A percentile compares a stretch with the other conserved stretches of the same genome.
Evolutionary conservation across 805 yeast genomes (phyloP).

Genomic region (Starmerella kuoi): DNA sequence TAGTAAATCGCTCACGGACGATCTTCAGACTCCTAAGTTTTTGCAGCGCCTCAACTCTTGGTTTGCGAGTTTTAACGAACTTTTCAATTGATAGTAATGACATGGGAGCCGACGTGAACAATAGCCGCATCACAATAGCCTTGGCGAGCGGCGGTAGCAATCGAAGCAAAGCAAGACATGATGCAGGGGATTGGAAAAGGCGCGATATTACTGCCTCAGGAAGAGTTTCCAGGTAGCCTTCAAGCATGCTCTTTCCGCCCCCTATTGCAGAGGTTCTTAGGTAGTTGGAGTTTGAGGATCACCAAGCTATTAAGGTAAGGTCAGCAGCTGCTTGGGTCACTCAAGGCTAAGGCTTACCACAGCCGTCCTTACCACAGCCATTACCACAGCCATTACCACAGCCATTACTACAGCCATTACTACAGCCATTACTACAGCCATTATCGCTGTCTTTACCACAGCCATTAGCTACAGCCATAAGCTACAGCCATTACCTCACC

Average conservation of each 20-base stretch:
- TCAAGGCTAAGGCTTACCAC: no score
- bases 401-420: no score
- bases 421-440: no score
- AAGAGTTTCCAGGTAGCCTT: constrained; percentile 78
- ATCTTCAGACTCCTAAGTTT: constrained; percentile 66
- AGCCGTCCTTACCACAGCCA: no score
- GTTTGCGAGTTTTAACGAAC: constrained; percentile 57
- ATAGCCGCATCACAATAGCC: constrained; percentile 73
- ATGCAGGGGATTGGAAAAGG: constrained; percentile 79
- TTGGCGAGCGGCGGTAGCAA: constrained; percentile 82
- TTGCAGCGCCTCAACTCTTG: constrained; percentile 54
- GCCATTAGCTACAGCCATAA: no score
- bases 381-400: no score
- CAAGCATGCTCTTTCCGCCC: constrained; percentile 37
- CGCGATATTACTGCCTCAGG: constrained; percentile 78
- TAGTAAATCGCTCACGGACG: constrained; percentile 42
- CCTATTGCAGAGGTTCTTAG: no score
- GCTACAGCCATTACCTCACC: no score
- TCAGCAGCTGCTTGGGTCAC: neutral
- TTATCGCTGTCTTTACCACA: no score
- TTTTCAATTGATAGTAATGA: constrained; percentile 54
- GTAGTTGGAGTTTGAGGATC: no score
- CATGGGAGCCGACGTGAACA: constrained; percentile 67
- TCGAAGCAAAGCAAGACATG: constrained; percentile 87
- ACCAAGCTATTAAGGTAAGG: no score